These are phyloP conservation scores for Zopfia rhizophila DNA, from an alignment of 2,329 filamentous ascomycete species.

Conservation along the genomic window DNA sequence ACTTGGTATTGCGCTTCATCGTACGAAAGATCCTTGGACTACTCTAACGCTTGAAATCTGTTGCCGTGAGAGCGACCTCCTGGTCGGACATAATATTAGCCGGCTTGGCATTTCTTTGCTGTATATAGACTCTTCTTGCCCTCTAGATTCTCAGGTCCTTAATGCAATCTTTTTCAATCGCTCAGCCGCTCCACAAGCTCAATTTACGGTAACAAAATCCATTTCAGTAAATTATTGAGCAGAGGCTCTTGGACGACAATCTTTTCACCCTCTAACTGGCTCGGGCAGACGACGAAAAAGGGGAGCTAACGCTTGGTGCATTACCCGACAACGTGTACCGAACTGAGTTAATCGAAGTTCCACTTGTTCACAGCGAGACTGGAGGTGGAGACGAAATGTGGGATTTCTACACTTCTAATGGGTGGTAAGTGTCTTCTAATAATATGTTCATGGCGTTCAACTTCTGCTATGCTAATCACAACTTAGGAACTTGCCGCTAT, in stretches of 20 bases:
- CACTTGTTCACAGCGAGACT: constrained; percentile 15
- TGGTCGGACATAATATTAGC: too few species aligned
- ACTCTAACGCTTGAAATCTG: constrained; percentile 9
- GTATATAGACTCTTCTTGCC: too few species aligned
- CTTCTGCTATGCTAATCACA: constrained; percentile 1
- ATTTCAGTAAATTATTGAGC: constrained; percentile 20
- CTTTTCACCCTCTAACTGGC: constrained; percentile 12
- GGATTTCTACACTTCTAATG: constrained; percentile 13
- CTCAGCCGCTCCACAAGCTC: too few species aligned
- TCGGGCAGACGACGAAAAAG: constrained; percentile 13
- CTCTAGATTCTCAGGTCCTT: too few species aligned
- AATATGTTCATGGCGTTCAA: constrained; percentile 11
- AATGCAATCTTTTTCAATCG: too few species aligned
- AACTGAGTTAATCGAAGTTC: constrained; percentile 17
- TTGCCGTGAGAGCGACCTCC: too few species aligned
- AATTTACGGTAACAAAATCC: too few species aligned
- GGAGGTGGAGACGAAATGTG: constrained; percentile 8
- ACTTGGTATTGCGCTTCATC: constrained; percentile 16
- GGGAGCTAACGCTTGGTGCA: constrained; percentile 19
- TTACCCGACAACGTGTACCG: constrained; percentile 3
- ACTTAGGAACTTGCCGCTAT: constrained; percentile 5
- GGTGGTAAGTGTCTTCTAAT: constrained; percentile 16
- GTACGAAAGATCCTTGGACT: neutral
- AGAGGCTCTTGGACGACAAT: constrained; percentile 14
- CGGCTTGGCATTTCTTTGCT: too few species aligned